Conservation (phyloP, 306 rosid species). For the Sechiopsis laciniata region DNA sequence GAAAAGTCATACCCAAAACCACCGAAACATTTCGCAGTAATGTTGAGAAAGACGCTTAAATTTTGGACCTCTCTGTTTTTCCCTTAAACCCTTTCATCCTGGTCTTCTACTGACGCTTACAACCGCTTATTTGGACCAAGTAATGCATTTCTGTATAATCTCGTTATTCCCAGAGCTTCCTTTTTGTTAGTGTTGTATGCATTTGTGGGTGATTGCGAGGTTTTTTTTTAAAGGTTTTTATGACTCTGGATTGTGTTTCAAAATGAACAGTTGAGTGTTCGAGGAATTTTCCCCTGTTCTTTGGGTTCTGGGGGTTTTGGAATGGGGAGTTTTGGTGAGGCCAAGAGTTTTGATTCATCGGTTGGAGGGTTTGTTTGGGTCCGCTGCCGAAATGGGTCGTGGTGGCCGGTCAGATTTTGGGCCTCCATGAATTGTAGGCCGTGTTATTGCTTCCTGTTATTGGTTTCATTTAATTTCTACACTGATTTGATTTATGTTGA, state of each 20-base stretch:
- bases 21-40: neutral
- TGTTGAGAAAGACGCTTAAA: slow-evolving; percentile 23
- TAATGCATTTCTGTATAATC: slow-evolving; percentile 10
- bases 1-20: slow-evolving; percentile 1
- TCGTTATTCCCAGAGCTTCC: neutral
- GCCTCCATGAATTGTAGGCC: slow-evolving; percentile 82
- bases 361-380: slow-evolving; percentile 98
- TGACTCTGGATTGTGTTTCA: neutral
- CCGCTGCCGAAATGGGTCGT: slow-evolving; percentile 24
- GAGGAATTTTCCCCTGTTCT: neutral
- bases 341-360: slow-evolving; percentile 73
- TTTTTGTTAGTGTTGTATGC: slow-evolving; percentile 5
- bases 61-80: slow-evolving; percentile 16
- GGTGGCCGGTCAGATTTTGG: slow-evolving; percentile 99
- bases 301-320: slow-evolving; percentile 20
- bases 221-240: slow-evolving; percentile 12
- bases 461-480: neutral
- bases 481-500: neutral
- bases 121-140: neutral
- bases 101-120: slow-evolving; percentile 10
- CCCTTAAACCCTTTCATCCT: slow-evolving; percentile 24
- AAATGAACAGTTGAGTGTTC: slow-evolving; percentile 21
- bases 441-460: slow-evolving; percentile 47
- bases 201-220: slow-evolving; percentile 5
- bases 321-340: slow-evolving; percentile 81